Evolutionary conservation across 1,284 basidiomycete genomes (phyloP), one percentile per base, ranked within the genome.

Genomic region (Somion occarium): DNA sequence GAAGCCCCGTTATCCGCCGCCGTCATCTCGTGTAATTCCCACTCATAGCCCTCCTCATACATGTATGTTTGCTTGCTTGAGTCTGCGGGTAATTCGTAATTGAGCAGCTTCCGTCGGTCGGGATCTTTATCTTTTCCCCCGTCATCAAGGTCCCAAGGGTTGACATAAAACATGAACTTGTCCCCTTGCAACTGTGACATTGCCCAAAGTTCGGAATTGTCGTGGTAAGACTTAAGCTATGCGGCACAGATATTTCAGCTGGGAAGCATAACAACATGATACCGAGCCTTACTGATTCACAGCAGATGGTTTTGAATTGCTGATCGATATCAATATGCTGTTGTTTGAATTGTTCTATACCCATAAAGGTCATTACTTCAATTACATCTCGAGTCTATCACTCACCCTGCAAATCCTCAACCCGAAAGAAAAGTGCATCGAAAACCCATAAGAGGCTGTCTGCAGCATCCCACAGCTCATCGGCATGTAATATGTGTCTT

Each of bases 381-480:
- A 34, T 34, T 7, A 34, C 30, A 34, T 7, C 15, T 7, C 30
- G 30, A 34, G 30, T 7, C 15, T 7, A 34, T 34, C 15, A 15
- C 52, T 56, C 46, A 23, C 48, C 50, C 34, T 52, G 18, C 3
- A 49, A 49, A 15, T 46, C 38, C 3, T 46, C 18, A 2, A 38
- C n/a, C 19, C 53, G 49, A 22, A 22, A 30, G n/a, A 26, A 56
- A 20, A 52, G 38, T n/a, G 52, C 55, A 9, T 50, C 46, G 19
- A 45, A 44, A 5, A 58, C 37, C 2, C 49, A 45, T 3, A 12
- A 1, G 1, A 57, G 22, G 9, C 46, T 34, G 12, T 38, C 38
- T 3, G 44, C 44, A 2, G 55, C 53, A 19, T 57, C 53, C 13
- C 23, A 3, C 2, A 60, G 20, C 44, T 60, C 62, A 24, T 58